These are phyloP conservation scores for Xylaria polymorpha DNA, from an alignment of 2,329 filamentous ascomycete genomes.

Conservation along the genomic window DNA sequence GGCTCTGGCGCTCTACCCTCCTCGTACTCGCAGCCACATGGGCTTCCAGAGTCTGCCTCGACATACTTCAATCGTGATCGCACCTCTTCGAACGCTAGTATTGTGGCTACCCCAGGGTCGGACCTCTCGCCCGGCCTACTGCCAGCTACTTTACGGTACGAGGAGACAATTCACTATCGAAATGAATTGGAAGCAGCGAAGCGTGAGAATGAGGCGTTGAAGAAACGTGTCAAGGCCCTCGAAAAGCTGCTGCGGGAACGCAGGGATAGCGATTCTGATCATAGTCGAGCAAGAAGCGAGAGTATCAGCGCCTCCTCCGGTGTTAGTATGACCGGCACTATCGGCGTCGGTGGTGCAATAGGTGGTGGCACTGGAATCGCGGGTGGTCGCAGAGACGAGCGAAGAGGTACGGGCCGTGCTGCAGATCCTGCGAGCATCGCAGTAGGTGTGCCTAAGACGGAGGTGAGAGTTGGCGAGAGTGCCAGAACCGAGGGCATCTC, in stretches of 20 bases:
- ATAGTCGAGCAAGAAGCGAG: conserved; percentile 56
- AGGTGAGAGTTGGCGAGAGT: conserved; percentile 71
- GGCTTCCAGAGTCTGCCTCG: conserved; percentile 50
- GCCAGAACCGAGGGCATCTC: conserved; percentile 62
- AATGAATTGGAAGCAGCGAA: conserved; percentile 71
- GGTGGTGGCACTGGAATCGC: conserved; percentile 58
- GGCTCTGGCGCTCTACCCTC: conserved; percentile 46
- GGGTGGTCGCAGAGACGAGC: conserved; percentile 55
- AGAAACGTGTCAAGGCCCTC: conserved; percentile 70
- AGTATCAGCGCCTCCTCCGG: conserved; percentile 67
- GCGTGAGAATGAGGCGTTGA: conserved; percentile 72
- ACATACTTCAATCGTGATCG: conserved; percentile 52
- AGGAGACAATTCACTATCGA: conserved; percentile 70
- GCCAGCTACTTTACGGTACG: conserved; percentile 68
- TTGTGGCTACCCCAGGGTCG: conserved; percentile 56
- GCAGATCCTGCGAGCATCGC: conserved; percentile 61
- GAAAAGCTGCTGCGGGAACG: conserved; percentile 66
- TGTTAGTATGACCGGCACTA: conserved; percentile 55
- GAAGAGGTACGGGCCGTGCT: conserved; percentile 55
- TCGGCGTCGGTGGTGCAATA: conserved; percentile 40
- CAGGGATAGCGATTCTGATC: conserved; percentile 56
- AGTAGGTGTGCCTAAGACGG: conserved; percentile 69
- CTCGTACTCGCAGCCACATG: conserved; percentile 62
- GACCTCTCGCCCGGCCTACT: conserved; percentile 66
- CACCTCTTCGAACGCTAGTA: conserved; percentile 54